Conservation (phyloP, 208 protist genomes). For the Wallacemonas sp. region DNA sequence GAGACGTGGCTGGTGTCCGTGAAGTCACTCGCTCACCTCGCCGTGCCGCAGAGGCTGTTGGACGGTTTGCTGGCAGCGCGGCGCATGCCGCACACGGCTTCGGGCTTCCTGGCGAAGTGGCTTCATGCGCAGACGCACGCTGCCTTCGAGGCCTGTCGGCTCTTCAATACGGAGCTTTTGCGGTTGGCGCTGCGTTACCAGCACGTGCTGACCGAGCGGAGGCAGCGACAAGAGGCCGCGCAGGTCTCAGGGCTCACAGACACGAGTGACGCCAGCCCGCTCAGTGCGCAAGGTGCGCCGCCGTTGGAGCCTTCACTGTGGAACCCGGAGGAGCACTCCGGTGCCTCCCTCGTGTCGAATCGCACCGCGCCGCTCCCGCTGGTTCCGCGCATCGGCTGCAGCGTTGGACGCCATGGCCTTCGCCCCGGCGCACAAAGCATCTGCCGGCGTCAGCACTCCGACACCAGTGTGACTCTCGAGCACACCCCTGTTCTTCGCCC, state of each 20-base stretch:
- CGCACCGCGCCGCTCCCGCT: no score
- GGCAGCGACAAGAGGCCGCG: not conserved
- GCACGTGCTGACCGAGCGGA: not conserved
- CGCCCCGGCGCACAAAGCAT: no score
- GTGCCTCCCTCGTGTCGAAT: no score
- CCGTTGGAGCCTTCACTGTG: no score
- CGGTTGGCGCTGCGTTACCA: not conserved
- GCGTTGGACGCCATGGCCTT: no score
- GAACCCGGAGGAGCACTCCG: no score
- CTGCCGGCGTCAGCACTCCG: no score
- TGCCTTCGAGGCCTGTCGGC: not conserved
- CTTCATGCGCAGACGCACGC: not conserved
- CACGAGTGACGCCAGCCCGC: no score
- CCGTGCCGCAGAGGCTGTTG: not conserved
- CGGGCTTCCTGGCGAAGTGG: not conserved
- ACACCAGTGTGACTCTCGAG: not conserved
- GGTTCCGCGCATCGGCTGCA: no score
- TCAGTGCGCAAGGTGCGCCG: no score
- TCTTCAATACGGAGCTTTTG: not conserved
- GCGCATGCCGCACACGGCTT: not conserved
- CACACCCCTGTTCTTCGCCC: not conserved
- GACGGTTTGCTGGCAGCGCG: not conserved
- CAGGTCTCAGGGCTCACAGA: no score
- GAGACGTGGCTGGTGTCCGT: not conserved
- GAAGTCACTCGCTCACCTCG: not conserved